Evolutionary conservation across 2,329 filamentous ascomycete genomes (phyloP), one percentile per base, ranked within the genome.

Genomic region (Aspergillus pseudotamarii): DNA sequence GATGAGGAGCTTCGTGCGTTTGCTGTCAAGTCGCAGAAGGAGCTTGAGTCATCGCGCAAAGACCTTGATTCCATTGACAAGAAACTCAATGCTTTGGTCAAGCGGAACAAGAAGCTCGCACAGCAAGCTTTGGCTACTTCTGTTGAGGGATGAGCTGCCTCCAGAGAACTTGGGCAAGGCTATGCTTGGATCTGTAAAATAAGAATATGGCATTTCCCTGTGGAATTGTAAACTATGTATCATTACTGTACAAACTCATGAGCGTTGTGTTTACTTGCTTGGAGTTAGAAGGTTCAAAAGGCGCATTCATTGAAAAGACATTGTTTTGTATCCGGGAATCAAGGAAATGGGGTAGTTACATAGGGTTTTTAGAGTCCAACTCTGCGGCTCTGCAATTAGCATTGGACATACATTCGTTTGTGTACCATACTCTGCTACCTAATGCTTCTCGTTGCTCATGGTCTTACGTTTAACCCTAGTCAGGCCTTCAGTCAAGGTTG

Each of bases 31-130:
- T 79, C 79, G 5, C 78, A 81, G 32, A 86, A 88, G 59, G 90
- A 94, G 76, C 89, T 93, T 79, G 90, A 93, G 68, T 82, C 82
- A 11, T 85, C 94, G 68, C 88, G 89, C 75, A 84, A 84, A 68
- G 89, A 94, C 64, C 88, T 93, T 70, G 83, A 82, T 60, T 62
- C 72, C 5, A 71, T 80, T 41, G 80, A 82, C 65, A 82, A 82
- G 69, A 79, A 80, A 64, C 71, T 80, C 32, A 68, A 67, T 28
- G 78, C 74, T 12, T 66, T 80, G 28, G 74, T 80, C 43, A 79
- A 80, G 53, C 73, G 79, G 12, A 81, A 80, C 69, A 79, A 76
- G 68, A 80, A 80, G 64, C 69, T 80, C 32, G 76, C 76, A 56
- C 78, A 80, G 59, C 78, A 80, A 65, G 79, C 79, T 9, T 59